Evolutionary conservation across 1,284 basidiomycete species (phyloP).

Genomic region (Malassezia sympodialis): DNA sequence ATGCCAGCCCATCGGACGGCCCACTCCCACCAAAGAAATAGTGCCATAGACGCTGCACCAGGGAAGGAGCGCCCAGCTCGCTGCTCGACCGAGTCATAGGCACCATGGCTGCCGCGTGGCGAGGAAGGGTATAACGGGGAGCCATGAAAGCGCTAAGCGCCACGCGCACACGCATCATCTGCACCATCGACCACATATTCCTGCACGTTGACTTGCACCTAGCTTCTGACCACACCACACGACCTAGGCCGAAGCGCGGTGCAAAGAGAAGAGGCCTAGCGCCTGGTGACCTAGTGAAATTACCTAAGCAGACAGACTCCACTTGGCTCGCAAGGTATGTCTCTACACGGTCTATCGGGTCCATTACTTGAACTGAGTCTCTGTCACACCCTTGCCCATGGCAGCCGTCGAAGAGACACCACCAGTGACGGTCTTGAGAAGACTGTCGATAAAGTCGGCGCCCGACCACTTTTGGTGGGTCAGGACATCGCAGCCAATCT

Average conservation of each 20-base stretch:
- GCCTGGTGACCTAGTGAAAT: background rate
- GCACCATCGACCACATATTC: background rate
- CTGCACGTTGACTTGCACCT: background rate
- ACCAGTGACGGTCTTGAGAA: slow-evolving; percentile 88
- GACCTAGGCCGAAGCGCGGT: background rate
- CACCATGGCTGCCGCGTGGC: background rate
- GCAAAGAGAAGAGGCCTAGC: background rate
- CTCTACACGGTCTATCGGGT: no score
- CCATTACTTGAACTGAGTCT: slow-evolving; percentile 62
- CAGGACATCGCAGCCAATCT: slow-evolving; percentile 50
- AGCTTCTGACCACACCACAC: background rate
- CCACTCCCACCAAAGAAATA: background rate
- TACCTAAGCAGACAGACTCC: background rate
- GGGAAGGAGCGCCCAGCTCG: background rate
- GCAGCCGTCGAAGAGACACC: slow-evolving; percentile 81
- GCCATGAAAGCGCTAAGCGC: background rate
- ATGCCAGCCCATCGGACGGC: background rate
- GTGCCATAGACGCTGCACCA: background rate
- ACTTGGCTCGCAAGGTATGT: no score
- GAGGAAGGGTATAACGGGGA: slow-evolving; percentile 1
- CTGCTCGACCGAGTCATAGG: background rate
- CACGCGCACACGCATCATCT: background rate
- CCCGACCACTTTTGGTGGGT: slow-evolving; percentile 68
- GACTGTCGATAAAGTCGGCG: slow-evolving; percentile 78
- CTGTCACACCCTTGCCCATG: slow-evolving; percentile 88